Evolutionary conservation across 2,329 filamentous ascomycete species (phyloP).

Genomic region (Cladosporium colombiae): DNA sequence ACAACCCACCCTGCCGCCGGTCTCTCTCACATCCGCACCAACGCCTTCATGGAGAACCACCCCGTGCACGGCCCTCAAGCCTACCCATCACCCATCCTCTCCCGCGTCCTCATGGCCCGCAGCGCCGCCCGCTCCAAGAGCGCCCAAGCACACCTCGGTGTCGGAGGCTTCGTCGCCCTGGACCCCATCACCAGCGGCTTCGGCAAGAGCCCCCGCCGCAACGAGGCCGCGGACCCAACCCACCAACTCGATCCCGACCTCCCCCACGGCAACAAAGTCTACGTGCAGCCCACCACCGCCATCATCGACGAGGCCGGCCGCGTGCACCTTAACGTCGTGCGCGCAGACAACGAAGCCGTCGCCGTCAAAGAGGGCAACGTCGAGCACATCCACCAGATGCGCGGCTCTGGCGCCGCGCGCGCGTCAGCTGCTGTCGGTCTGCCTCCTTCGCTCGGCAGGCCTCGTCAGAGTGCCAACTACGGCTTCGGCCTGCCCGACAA

Average conservation of each 20-base stretch:
- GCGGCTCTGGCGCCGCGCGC: slow-evolving; percentile 11
- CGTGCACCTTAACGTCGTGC: slow-evolving; percentile 40
- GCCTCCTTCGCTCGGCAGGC: slow-evolving; percentile 21
- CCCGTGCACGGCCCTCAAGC: slow-evolving; percentile 61
- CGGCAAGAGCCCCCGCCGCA: slow-evolving; percentile 41
- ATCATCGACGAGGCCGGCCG: slow-evolving; percentile 47
- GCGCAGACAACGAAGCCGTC: slow-evolving; percentile 36
- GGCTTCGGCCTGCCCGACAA: slow-evolving; percentile 31
- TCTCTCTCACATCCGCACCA: slow-evolving; percentile 60
- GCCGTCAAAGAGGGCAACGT: slow-evolving; percentile 34
- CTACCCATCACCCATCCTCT: slow-evolving; percentile 53
- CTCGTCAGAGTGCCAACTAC: slow-evolving; percentile 28
- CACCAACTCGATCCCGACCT: slow-evolving; percentile 45
- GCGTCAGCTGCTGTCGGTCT: slow-evolving; percentile 14
- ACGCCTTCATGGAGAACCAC: slow-evolving; percentile 59
- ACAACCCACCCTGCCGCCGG: slow-evolving; percentile 67
- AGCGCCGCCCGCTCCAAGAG: slow-evolving; percentile 41
- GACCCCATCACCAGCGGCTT: slow-evolving; percentile 40
- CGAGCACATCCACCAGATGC: slow-evolving; percentile 29
- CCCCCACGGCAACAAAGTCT: slow-evolving; percentile 55
- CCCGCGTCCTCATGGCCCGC: slow-evolving; percentile 56
- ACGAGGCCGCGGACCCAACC: slow-evolving; percentile 23
- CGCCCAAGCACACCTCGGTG: slow-evolving; percentile 42
- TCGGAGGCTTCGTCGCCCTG: slow-evolving; percentile 47
- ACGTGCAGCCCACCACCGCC: slow-evolving; percentile 51